Percentiles rank a stretch among this genome's conserved stretches.
Evolutionary conservation across 495 filamentous ascomycete genomes (phyloP).

Genomic region (Margaritispora aquatica): DNA sequence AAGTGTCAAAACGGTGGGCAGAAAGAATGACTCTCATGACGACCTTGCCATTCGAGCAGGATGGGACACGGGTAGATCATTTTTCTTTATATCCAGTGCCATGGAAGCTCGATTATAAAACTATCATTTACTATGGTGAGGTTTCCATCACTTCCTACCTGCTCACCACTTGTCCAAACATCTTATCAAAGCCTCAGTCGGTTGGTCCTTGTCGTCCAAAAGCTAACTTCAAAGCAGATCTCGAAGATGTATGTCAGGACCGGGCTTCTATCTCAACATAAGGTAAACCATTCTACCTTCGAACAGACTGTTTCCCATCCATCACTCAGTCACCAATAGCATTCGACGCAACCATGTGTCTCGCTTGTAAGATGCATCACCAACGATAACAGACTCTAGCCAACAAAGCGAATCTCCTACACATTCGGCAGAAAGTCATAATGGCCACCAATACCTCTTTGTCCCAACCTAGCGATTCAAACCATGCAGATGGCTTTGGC

Average conservation of each 20-base stretch:
- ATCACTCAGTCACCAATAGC: background rate
- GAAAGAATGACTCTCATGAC: too few relatives aligned
- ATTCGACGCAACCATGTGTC: background rate
- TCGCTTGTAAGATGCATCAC: background rate
- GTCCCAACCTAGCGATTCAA: background rate
- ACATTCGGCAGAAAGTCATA: background rate
- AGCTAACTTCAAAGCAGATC: background rate
- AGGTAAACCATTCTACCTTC: background rate
- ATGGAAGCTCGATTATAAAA: background rate
- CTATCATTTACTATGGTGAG: conserved; percentile 1
- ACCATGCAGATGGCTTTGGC: background rate
- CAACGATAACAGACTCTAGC: too few relatives aligned
- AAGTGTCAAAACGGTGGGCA: too few relatives aligned
- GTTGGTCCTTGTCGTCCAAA: background rate
- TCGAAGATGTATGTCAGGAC: background rate
- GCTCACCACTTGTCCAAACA: too few relatives aligned
- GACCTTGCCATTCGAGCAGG: background rate
- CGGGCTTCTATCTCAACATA: background rate
- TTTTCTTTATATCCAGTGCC: conserved; percentile 4
- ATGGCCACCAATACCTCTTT: background rate
- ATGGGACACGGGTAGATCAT: conserved; percentile 1
- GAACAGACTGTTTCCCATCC: background rate
- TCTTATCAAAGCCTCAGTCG: too few relatives aligned
- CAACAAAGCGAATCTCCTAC: background rate
- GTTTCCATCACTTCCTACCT: background rate